Evolutionary conservation across 176 grass and related monocot genomes (phyloP).

Genomic region (Microstegium vimineum): DNA sequence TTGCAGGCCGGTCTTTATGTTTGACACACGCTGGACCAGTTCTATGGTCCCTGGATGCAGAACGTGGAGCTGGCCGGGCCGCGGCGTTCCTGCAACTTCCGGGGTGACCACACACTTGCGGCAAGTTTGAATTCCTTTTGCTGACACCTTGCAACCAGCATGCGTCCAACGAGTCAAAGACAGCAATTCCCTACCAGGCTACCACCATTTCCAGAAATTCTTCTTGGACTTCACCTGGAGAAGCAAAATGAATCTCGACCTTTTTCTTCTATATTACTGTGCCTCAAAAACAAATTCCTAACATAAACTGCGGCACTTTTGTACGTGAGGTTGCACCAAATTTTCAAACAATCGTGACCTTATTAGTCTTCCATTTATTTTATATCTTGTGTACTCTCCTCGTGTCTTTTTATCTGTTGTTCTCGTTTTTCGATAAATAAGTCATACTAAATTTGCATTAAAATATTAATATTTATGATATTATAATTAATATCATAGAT

Average conservation of each 20-base stretch:
- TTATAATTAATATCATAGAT: no score
- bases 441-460: no score
- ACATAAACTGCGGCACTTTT: no score
- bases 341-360: no score
- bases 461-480: no score
- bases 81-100: background rate
- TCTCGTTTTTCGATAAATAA: no score
- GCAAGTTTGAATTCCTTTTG: constrained; percentile 37
- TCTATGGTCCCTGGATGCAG: constrained; percentile 5
- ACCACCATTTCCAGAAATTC: background rate
- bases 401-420: no score
- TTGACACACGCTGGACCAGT: background rate
- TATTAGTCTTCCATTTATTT: no score
- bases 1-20: background rate
- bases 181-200: background rate
- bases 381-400: no score
- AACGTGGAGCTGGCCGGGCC: background rate
- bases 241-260: background rate
- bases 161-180: constrained; percentile 17
- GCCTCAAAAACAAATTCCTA: no score
- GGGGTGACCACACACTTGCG: background rate
- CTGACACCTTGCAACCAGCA: constrained; percentile 10
- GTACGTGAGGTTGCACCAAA: no score
- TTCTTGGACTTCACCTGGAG: background rate
- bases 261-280: background rate